These are phyloP conservation scores for Cutaneotrichosporon sp. DNA, from an alignment of 1,284 basidiomycete species.

Conservation along the genomic window DNA sequence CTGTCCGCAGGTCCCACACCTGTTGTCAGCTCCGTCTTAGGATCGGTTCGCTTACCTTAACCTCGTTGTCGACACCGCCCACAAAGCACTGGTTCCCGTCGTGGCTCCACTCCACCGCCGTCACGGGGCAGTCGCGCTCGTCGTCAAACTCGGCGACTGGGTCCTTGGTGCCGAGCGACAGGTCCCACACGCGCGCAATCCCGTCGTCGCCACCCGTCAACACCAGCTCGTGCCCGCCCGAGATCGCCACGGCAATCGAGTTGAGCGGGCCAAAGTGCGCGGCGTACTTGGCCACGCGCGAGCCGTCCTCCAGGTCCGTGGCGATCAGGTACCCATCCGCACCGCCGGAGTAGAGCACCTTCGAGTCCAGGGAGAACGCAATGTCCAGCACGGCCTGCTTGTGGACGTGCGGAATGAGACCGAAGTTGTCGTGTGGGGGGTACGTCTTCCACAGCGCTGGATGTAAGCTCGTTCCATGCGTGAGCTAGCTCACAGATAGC, in stretches of 20 bases:
- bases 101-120: conserved; percentile 86
- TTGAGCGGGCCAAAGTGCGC: conserved; percentile 89
- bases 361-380: conserved; percentile 51
- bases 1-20: conserved; percentile 84
- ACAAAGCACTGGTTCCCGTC: conserved; percentile 84
- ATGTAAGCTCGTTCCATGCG: conserved; percentile 6
- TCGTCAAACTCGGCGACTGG: conserved; percentile 77
- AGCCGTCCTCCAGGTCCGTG: conserved; percentile 50
- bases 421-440: conserved; percentile 55
- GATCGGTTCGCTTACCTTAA: conserved; percentile 66
- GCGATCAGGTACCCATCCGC: conserved; percentile 51
- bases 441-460: conserved; percentile 55
- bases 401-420: conserved; percentile 52
- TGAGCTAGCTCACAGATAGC: conserved; percentile 46
- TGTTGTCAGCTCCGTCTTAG: conserved; percentile 41
- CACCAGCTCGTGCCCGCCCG: conserved; percentile 69
- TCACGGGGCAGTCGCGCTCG: conserved; percentile 73
- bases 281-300: conserved; percentile 43
- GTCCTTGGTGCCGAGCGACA: conserved; percentile 71
- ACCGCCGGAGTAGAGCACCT: conserved; percentile 50
- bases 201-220: conserved; percentile 87
- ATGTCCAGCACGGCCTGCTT: conserved; percentile 54
- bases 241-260: conserved; percentile 78
- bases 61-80: conserved; percentile 89
- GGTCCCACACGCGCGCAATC: conserved; percentile 82